Evolutionary conservation across 2,329 filamentous ascomycete species (phyloP).

Genomic region (Beauveria asiatica): DNA sequence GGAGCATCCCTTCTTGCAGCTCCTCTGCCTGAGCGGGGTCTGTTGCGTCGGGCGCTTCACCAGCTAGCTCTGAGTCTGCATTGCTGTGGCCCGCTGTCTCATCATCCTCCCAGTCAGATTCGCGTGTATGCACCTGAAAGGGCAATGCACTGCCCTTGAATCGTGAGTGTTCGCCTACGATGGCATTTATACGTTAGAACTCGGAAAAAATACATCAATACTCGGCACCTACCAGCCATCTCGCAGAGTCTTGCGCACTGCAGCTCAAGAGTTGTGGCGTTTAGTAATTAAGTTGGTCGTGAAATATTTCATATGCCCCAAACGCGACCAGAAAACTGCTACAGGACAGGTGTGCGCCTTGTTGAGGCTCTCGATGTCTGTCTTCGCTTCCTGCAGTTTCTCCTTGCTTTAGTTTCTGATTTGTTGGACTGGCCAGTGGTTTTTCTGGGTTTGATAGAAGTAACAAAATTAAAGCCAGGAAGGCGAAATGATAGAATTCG

Average conservation of each 20-base stretch:
- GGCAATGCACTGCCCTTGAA: slow-evolving; percentile 11
- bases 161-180: neutral
- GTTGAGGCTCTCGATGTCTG: neutral
- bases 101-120: slow-evolving; percentile 15
- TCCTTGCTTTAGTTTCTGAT: neutral
- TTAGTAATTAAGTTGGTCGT: neutral
- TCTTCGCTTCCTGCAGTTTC: neutral
- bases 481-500: neutral
- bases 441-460: neutral
- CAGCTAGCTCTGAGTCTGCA: slow-evolving; percentile 16
- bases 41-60: slow-evolving; percentile 16
- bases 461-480: neutral
- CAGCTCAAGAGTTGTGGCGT: neutral
- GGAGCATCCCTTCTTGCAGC: slow-evolving; percentile 48
- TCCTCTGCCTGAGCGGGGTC: slow-evolving; percentile 21
- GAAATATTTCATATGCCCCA: too few relatives aligned
- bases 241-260: neutral
- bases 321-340: neutral
- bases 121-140: slow-evolving; percentile 14
- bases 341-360: neutral
- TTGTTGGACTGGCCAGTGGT: neutral
- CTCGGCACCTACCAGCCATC: slow-evolving; percentile 4
- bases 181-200: neutral
- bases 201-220: neutral
- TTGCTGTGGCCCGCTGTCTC: slow-evolving; percentile 6